Percentiles rank a stretch among this genome's conserved stretches.
These are phyloP conservation scores for Coprinopsis sp. DNA, from an alignment of 768 basidiomycete genomes.

Conservation along the genomic window DNA sequence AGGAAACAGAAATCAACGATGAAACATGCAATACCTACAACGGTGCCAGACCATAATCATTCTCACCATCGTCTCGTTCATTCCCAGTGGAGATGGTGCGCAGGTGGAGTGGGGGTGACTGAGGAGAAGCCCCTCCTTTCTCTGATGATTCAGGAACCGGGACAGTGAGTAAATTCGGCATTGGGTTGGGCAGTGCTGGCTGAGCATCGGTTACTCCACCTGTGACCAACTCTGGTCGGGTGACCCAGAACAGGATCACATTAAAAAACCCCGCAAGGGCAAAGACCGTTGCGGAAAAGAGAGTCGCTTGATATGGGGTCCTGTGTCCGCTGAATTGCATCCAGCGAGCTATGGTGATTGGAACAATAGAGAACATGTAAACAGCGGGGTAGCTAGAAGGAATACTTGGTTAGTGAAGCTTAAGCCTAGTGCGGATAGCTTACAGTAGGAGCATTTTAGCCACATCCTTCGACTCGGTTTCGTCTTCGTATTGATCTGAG, in stretches of 20 bases:
- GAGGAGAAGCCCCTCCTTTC: too few relatives aligned
- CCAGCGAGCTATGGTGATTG: constrained; percentile 19
- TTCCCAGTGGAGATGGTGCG: too few relatives aligned
- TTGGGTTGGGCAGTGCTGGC: too few relatives aligned
- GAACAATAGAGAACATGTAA: constrained; percentile 28
- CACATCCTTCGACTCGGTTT: constrained; percentile 14
- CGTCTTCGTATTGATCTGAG: constrained; percentile 10
- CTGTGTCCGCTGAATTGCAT: constrained; percentile 12
- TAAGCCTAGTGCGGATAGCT: constrained; percentile 13
- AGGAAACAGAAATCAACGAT: too few relatives aligned
- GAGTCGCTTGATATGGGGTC: constrained; percentile 12
- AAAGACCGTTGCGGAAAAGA: constrained; percentile 14
- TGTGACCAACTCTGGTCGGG: constrained; percentile 12
- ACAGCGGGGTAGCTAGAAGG: constrained; percentile 35
- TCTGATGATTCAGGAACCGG: too few relatives aligned
- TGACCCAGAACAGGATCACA: constrained; percentile 15
- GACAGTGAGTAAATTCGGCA: too few relatives aligned
- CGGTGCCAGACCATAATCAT: too few relatives aligned
- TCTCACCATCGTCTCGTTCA: too few relatives aligned
- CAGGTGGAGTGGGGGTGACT: too few relatives aligned
- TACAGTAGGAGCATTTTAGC: constrained; percentile 39
- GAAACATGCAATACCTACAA: too few relatives aligned
- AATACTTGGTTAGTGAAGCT: neutral
- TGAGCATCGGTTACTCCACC: neutral
- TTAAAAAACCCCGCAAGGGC: constrained; percentile 18